Percentiles rank a stretch among this genome's conserved stretches.
Evolutionary conservation across 1,284 basidiomycete genomes (phyloP).

Genomic region (Rhodotorula sp.): DNA sequence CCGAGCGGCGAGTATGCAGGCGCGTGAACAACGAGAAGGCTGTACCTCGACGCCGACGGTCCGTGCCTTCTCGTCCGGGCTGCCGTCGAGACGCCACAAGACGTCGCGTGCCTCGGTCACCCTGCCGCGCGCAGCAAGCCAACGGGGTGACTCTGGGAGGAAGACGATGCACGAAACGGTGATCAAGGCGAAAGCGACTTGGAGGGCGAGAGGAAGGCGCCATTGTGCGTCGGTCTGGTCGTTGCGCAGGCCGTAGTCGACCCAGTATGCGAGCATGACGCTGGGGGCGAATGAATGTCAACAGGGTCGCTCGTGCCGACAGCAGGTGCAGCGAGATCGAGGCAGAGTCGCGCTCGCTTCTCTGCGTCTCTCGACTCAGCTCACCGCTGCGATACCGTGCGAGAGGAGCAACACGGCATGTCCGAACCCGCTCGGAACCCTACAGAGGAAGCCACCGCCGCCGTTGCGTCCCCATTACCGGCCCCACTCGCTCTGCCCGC

Average conservation of each 20-base stretch:
- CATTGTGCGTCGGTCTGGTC: conserved; percentile 2
- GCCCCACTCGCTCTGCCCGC: conserved; percentile 28
- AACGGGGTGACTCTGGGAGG: neutral
- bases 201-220: conserved; percentile 4
- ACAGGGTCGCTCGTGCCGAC: too few species aligned
- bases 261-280: conserved; percentile 8
- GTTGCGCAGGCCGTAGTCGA: conserved; percentile 4
- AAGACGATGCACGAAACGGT: neutral
- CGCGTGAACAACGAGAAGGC: too few species aligned
- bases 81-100: neutral
- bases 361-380: too few species aligned
- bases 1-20: too few species aligned
- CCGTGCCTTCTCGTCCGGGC: neutral
- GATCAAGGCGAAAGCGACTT: conserved; percentile 3
- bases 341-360: too few species aligned
- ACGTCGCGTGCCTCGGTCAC: neutral
- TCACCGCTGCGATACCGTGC: neutral
- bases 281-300: too few species aligned
- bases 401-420: neutral
- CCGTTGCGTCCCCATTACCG: neutral
- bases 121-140: neutral
- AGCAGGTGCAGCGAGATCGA: too few species aligned
- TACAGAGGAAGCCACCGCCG: neutral
- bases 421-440: neutral
- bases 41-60: neutral